Conservation (phyloP, 2,329 filamentous ascomycete genomes). For the Beauveria australis region DNA sequence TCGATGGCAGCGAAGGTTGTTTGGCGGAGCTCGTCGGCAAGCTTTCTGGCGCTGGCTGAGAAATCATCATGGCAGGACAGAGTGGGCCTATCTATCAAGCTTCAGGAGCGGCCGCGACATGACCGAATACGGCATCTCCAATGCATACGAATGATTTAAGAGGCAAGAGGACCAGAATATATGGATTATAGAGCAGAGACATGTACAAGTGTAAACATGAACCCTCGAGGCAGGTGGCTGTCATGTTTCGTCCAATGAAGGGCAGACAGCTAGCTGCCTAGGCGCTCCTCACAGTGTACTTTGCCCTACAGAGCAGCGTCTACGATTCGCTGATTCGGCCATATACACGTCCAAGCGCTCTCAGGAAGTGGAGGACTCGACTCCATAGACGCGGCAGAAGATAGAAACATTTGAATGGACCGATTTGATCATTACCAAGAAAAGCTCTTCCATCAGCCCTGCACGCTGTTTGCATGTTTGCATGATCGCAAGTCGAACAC, state of each 20-base stretch:
- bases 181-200: no score
- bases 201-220: not conserved
- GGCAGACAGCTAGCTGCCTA: not conserved
- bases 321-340: not conserved
- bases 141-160: no score
- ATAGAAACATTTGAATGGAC: not conserved
- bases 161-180: no score
- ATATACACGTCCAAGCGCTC: not conserved
- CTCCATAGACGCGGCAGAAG: not conserved
- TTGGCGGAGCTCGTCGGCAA: conserved; percentile 1
- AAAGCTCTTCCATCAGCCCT: no score
- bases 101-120: not conserved
- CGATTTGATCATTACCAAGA: not conserved
- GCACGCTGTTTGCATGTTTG: not conserved
- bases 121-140: no score
- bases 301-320: not conserved
- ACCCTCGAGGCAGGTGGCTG: not conserved
- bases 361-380: not conserved
- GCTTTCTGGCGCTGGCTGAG: conserved; percentile 3
- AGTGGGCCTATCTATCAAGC: not conserved
- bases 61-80: conserved; percentile 4
- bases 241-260: not conserved
- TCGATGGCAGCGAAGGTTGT: not conserved
- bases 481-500: not conserved
- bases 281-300: not conserved